Evolutionary conservation across 768 basidiomycete genomes (phyloP).

Genomic region (Mycena rosella): DNA sequence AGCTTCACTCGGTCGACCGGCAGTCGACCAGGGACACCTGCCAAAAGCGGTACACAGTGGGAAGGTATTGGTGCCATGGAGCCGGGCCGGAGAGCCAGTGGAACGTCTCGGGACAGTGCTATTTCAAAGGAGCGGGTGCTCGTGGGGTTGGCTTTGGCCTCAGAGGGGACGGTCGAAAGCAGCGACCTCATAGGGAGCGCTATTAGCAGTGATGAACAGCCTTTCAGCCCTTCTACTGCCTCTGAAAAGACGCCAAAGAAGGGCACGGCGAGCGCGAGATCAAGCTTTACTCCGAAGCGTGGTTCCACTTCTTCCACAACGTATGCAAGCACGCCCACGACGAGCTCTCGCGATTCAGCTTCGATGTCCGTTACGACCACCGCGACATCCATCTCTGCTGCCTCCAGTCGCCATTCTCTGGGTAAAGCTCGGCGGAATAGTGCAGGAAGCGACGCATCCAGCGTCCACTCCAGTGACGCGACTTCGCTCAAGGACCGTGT

Average conservation of each 20-base stretch:
- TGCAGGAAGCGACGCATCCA: conserved; percentile 87
- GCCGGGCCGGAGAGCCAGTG: conserved; percentile 52
- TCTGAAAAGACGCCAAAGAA: conserved; percentile 81
- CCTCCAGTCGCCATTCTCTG: conserved; percentile 80
- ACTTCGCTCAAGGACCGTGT: conserved; percentile 76
- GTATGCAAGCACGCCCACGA: conserved; percentile 80
- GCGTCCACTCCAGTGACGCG: conserved; percentile 77
- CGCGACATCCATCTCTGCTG: conserved; percentile 79
- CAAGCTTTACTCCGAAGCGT: conserved; percentile 88
- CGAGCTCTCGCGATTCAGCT: conserved; percentile 90
- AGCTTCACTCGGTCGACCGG: conserved; percentile 77
- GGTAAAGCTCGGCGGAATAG: conserved; percentile 83
- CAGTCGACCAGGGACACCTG: conserved; percentile 83
- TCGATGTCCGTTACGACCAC: conserved; percentile 85
- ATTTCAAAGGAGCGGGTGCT: conserved; percentile 59
- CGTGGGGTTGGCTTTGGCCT: conserved; percentile 49
- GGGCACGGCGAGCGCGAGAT: conserved; percentile 66
- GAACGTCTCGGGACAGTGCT: conserved; percentile 55
- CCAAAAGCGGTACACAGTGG: conserved; percentile 78
- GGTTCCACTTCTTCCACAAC: conserved; percentile 92
- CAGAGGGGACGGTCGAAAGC: conserved; percentile 53
- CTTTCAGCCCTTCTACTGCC: conserved; percentile 53
- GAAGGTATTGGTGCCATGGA: conserved; percentile 71
- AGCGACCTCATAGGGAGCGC: conserved; percentile 57
- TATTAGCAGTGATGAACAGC: conserved; percentile 72